Base-by-base conservation (phyloP, 345 rosid species). In the Camelina neglecta region DNA sequence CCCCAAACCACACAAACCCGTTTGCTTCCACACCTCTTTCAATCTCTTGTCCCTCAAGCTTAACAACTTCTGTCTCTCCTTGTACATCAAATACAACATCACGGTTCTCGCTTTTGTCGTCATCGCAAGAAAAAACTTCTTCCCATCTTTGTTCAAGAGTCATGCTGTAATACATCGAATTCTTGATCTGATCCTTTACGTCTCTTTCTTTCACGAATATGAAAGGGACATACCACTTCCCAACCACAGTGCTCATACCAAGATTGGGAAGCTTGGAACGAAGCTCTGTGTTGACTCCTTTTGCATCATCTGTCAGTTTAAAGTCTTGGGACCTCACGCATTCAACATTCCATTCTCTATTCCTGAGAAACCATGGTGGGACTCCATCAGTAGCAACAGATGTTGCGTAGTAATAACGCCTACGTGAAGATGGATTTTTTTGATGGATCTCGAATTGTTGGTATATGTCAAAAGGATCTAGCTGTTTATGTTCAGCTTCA, bases 161-260 rank as follows among this genome's bases (percentile, higher is more conserved):
- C 84, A 88, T 85, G 65, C 74, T 78, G 33, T 90, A 90, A 65
- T 82, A 78, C 72, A 73, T 62, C 4, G 93, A 78, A 10, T 3
- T 74, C 53, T 53, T 75, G 49, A 81, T 60, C 36, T 86, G 89
- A 9, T 85, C 79, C 41, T 62, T 72, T 3, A 39, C 36, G 4
- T 36, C 48, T 42, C 67, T 71, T 26, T 90, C 96, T 49, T 65
- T 86, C 15, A 88, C 65, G 13, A 86, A 88, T 69, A 90, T 66
- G 73, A 85, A 90, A 6, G 93, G 93, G 21, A 84, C 85, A 15
- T 85, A 90, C 96, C 93, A 90, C 67, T 73, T 85, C 49, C 90
- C 93, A 8, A 88, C 85, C 18, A 72, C 68, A 23, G 57, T 41
- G 20, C 60, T 13, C 38, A 15, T 38, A 71, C 67, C 53, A 50